Percentiles rank a stretch among this genome's conserved stretches.
Conservation (phyloP, 176 grass and related monocot species). For the Zoysia japonica region DNA sequence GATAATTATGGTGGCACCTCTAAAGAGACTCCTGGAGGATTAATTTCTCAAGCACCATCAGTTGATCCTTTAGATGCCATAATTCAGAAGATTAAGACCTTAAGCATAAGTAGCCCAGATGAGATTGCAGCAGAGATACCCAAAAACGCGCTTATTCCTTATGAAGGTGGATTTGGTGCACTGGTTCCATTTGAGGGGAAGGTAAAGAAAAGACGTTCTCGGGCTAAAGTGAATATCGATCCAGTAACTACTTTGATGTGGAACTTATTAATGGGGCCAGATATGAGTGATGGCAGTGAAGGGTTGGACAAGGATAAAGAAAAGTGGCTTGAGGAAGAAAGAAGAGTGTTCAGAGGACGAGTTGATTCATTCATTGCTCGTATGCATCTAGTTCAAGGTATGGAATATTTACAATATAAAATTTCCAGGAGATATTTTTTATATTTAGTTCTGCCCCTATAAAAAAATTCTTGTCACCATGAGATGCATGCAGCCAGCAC, state of each 20-base stretch:
- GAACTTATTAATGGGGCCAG: slow-evolving; percentile 78
- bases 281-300: slow-evolving; percentile 45
- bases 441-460: not conserved
- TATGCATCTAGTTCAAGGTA: slow-evolving; percentile 99
- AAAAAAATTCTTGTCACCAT: not conserved
- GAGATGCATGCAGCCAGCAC: not conserved
- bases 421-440: slow-evolving; percentile 35
- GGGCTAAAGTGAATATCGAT: slow-evolving; percentile 74
- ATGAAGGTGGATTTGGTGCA: slow-evolving; percentile 47
- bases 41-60: slow-evolving; percentile 27
- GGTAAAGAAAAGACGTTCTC: slow-evolving; percentile 55
- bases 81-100: slow-evolving; percentile 57
- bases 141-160: slow-evolving; percentile 54
- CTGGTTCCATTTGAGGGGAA: slow-evolving; percentile 59
- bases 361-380: slow-evolving; percentile 87
- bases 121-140: slow-evolving; percentile 19
- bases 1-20: slow-evolving; percentile 14
- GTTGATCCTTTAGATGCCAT: slow-evolving; percentile 49
- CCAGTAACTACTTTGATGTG: slow-evolving; percentile 71
- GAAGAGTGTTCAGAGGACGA: slow-evolving; percentile 68
- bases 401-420: slow-evolving; percentile 23
- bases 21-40: slow-evolving; percentile 10
- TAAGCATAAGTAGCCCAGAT: slow-evolving; percentile 42
- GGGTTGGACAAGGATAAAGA: slow-evolving; percentile 63
- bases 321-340: slow-evolving; percentile 81